phyloP scores from a whole-genome alignment of 2,329 filamentous ascomycete species.

The Neofusicoccum umdonicola region DNA sequence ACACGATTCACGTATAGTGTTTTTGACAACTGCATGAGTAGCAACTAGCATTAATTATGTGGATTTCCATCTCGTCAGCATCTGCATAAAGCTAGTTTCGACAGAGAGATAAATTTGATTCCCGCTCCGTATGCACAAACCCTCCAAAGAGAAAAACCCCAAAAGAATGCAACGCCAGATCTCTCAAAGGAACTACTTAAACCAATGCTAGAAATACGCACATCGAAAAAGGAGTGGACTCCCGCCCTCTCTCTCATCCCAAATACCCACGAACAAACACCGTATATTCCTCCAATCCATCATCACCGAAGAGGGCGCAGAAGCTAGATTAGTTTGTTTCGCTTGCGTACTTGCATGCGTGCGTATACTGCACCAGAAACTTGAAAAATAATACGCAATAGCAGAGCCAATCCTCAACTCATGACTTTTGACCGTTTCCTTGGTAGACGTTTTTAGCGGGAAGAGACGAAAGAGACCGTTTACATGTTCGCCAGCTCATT shows the following conservation, averaged over 20 bases:
- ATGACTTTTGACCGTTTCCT: slow-evolving; percentile 4
- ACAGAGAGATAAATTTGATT: background rate
- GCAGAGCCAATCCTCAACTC: background rate
- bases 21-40: background rate
- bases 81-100: too few species aligned
- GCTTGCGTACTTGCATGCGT: background rate
- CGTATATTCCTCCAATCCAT: background rate
- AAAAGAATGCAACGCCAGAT: background rate
- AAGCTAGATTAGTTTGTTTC: background rate
- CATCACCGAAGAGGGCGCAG: background rate
- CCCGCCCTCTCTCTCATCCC: background rate
- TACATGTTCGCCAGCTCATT: slow-evolving; percentile 90
- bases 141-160: background rate
- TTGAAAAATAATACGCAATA: background rate
- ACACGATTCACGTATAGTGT: background rate
- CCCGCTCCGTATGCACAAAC: background rate
- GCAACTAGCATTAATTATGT: background rate
- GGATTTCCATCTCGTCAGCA: background rate
- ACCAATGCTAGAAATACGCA: background rate
- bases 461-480: background rate
- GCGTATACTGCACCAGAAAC: background rate
- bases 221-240: background rate
- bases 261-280: background rate
- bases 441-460: background rate
- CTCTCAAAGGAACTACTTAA: background rate